phyloP scores from a whole-genome alignment of 768 basidiomycete genomes.

The Phanerochaete sordida region DNA sequence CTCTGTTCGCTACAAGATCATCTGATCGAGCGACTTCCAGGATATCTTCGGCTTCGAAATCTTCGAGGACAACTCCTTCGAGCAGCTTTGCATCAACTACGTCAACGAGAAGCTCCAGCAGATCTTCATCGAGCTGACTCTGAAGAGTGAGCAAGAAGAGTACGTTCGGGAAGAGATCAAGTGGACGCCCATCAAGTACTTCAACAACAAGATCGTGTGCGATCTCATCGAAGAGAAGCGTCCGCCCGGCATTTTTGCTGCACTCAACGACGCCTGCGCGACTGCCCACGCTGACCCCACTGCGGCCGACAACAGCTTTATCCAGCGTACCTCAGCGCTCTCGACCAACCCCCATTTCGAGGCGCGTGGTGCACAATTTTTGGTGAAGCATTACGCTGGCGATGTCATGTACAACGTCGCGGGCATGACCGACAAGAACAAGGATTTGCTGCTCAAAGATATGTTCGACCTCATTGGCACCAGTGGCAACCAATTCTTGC shows the following conservation, averaged over 20 bases:
- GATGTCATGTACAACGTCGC: slow-evolving; percentile 97
- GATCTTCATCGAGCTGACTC: slow-evolving; percentile 97
- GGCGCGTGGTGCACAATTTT: slow-evolving; percentile 87
- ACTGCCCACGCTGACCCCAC: slow-evolving; percentile 96
- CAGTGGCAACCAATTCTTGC: slow-evolving; percentile 83
- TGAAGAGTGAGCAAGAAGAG: slow-evolving; percentile 99
- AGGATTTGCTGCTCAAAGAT: slow-evolving; percentile 95
- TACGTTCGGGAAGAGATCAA: slow-evolving; percentile 98
- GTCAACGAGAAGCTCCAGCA: slow-evolving; percentile 99
- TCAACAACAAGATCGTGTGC: slow-evolving; percentile 98
- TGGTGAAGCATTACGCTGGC: slow-evolving; percentile 96
- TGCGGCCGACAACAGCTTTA: slow-evolving; percentile 95
- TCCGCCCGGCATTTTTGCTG: slow-evolving; percentile 96
- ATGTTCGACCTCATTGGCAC: slow-evolving; percentile 82
- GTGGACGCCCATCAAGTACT: slow-evolving; percentile 99
- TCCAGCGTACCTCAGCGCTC: slow-evolving; percentile 82
- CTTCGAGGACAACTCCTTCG: slow-evolving; percentile 96
- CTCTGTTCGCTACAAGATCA: not conserved
- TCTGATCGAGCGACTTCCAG: slow-evolving; percentile 35
- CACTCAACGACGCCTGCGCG: slow-evolving; percentile 97
- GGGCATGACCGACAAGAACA: slow-evolving; percentile 99
- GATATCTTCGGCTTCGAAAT: slow-evolving; percentile 99
- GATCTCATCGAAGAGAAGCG: slow-evolving; percentile 96
- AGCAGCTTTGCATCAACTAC: slow-evolving; percentile 99
- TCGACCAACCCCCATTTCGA: slow-evolving; percentile 93